Base-by-base conservation (phyloP, 106 monocot species). In the Allium fistulosum region DNA sequence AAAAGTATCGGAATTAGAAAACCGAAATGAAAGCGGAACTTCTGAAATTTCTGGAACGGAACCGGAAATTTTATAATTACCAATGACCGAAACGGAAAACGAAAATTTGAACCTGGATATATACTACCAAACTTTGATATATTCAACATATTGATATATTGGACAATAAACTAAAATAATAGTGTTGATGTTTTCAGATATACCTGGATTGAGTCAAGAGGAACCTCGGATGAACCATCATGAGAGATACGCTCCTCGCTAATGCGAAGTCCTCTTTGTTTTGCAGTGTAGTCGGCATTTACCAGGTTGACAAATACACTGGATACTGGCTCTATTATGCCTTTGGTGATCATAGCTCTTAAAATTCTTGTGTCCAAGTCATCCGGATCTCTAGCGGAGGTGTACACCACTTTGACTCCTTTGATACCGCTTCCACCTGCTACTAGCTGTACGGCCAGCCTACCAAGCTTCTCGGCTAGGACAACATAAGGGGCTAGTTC, bases 291-390 rank as follows among this genome's bases (percentile, higher is more conserved):
- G 60, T 94, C 94, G 2, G 94, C 89, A 65, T 90, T 94, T 49
- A 94, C 94, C 8, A 94, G 72, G 70, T 94, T 94, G 53, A 94
- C 80, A 46, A 81, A 90, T 1, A 74, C 78, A 16, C 72, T 80
- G 8, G 94, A 90, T 1, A 94, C 74, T 17, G 94, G 94, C 69
- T 94, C 94, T 0, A 94, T 49, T 8, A 94, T 82, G n/a, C 94
- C 94, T 63, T 94, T 94, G 46, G 82, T 90, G 49, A 87, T 67
- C 94, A 90, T 94, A 60, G 94, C 89, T 13, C 90, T 80, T 10
- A 94, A 78, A 27, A 94, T 77, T 27, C 94, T 69, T 6, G 94
- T 90, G 82, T 94, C 94, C 9, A 94, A 75, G 75, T 94, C 90
- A 37, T 86, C 90, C 7, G 86, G 82, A 71, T 77, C 80, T 14